Evolutionary conservation across 1,139 yeast genomes (phyloP).

Genomic region (Taphrina deformans): DNA sequence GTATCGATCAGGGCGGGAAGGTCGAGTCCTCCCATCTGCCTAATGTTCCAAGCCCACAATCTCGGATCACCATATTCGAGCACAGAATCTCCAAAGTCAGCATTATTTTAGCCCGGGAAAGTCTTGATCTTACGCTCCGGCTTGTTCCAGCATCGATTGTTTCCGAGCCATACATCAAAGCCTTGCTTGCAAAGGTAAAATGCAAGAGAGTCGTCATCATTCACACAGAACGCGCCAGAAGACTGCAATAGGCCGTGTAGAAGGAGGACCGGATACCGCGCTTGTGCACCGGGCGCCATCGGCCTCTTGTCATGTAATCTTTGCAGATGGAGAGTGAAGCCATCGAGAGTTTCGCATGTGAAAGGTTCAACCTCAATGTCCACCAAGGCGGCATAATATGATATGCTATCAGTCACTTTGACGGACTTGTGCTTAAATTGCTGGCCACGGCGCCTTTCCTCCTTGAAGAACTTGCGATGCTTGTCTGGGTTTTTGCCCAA

Average conservation of each 20-base stretch:
- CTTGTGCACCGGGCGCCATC: conserved; percentile 24
- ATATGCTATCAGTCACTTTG: conserved; percentile 53
- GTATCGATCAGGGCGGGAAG: conserved; percentile 68
- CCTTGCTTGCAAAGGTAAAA: conserved; percentile 62
- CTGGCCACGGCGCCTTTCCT: conserved; percentile 33
- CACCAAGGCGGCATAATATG: conserved; percentile 64
- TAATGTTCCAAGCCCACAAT: conserved; percentile 74
- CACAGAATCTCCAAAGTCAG: conserved; percentile 30
- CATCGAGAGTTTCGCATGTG: conserved; percentile 73
- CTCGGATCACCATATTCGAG: conserved; percentile 53
- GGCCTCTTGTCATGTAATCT: conserved; percentile 35
- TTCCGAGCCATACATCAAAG: conserved; percentile 92
- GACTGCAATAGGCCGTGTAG: conserved; percentile 87
- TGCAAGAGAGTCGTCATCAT: conserved; percentile 76
- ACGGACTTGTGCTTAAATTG: conserved; percentile 42
- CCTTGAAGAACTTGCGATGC: conserved; percentile 34
- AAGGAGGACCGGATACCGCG: conserved; percentile 61
- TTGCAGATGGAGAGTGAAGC: conserved; percentile 53
- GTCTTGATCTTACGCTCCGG: conserved; percentile 55
- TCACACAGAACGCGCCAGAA: conserved; percentile 76
- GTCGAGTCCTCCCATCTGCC: conserved; percentile 75
- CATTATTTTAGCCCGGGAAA: no score
- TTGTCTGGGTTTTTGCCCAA: conserved; percentile 7
- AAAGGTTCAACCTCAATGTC: conserved; percentile 62
- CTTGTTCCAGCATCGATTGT: conserved; percentile 80